Conservation (phyloP, 805 yeast species). For the Schwanniomyces sp. region DNA sequence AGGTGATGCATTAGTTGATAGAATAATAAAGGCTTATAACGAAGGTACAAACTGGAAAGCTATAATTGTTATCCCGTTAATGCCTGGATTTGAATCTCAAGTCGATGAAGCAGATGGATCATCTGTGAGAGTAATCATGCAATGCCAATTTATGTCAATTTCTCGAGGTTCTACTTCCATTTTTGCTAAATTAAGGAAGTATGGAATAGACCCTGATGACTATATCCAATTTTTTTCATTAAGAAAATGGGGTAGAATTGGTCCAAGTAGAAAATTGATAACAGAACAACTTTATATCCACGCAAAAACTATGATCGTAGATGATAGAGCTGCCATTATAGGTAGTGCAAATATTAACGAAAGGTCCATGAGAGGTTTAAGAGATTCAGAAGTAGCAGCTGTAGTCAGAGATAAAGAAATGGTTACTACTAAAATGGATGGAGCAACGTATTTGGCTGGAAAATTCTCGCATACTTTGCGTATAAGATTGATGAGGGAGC, state of each 20-base stretch:
- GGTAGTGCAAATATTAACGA: conserved; percentile 98
- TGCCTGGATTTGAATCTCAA: conserved; percentile 96
- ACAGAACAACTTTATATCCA: conserved; percentile 94
- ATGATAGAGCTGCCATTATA: conserved; percentile 88
- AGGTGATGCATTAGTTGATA: conserved; percentile 96
- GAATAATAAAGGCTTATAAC: conserved; percentile 85
- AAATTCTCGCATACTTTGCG: conserved; percentile 87
- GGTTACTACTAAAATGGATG: conserved; percentile 74
- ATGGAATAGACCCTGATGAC: conserved; percentile 85
- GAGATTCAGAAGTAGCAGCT: conserved; percentile 95
- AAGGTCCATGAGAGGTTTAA: conserved; percentile 88
- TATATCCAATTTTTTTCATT: conserved; percentile 89
- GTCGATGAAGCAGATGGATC: conserved; percentile 94
- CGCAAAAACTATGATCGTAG: conserved; percentile 88
- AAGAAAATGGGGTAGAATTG: conserved; percentile 94
- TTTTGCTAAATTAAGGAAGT: conserved; percentile 72
- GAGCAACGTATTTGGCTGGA: conserved; percentile 76
- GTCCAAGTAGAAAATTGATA: conserved; percentile 67
- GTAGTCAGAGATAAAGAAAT: conserved; percentile 80
- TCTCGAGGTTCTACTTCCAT: conserved; percentile 88
- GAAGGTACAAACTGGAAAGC: conserved; percentile 86
- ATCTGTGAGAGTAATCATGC: conserved; percentile 93
- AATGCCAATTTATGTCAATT: conserved; percentile 91
- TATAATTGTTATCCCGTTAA: conserved; percentile 84
- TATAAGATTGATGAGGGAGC: conserved; percentile 94